A percentile compares a stretch with the other conserved stretches of the same genome.
Evolutionary conservation across 495 filamentous ascomycete genomes (phyloP).

Genomic region (Melanomma pulvis-pyrius): DNA sequence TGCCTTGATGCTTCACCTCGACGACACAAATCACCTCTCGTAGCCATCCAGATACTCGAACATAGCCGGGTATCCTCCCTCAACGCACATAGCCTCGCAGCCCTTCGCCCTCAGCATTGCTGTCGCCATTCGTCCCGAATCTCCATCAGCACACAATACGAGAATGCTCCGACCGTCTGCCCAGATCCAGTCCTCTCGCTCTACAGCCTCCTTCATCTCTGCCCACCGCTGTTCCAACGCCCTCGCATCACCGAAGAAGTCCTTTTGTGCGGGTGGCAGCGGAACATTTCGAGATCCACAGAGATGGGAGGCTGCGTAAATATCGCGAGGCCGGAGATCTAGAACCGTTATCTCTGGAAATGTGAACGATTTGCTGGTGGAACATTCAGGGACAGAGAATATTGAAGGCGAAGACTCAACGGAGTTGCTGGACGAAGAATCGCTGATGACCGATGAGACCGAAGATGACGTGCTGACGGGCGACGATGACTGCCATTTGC

Average conservation of each 20-base stretch:
- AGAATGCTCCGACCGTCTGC: not conserved
- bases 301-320: not conserved
- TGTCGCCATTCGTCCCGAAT: constrained; percentile 12
- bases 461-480: not conserved
- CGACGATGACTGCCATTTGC: not conserved
- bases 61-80: constrained; percentile 3
- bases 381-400: not conserved
- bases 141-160: constrained; percentile 2
- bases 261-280: not conserved
- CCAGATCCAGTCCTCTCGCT: constrained; percentile 1
- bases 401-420: not conserved
- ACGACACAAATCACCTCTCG: too few relatives aligned
- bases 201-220: not conserved
- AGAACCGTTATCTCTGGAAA: not conserved
- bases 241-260: constrained; percentile 8
- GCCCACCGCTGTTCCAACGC: constrained; percentile 5
- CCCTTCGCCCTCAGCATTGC: constrained; percentile 12
- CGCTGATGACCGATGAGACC: not conserved
- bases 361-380: not conserved
- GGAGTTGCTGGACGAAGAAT: not conserved
- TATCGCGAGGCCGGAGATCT: not conserved
- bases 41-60: not conserved
- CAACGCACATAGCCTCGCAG: constrained; percentile 11
- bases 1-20: too few relatives aligned
- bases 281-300: not conserved